A percentile compares a stretch with the other conserved stretches of the same genome.
phyloP scores from a whole-genome alignment of 2,329 filamentous ascomycete species.

The Furcasterigmium sp. region DNA sequence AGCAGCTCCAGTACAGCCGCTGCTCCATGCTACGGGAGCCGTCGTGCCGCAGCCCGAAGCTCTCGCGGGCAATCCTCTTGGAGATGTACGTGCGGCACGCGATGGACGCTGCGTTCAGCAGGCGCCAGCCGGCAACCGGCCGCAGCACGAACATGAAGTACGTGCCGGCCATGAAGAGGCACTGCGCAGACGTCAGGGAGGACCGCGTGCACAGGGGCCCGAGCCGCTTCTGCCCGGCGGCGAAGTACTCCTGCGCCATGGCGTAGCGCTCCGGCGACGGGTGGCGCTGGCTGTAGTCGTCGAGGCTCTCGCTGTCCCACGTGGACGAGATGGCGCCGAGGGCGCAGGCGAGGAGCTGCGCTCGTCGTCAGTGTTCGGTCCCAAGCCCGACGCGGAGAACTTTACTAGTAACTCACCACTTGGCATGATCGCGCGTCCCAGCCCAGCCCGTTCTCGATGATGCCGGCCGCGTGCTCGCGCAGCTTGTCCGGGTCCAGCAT shows the following conservation, averaged over 20 bases:
- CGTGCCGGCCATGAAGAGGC: slow-evolving; percentile 9
- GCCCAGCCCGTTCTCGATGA: slow-evolving; percentile 16
- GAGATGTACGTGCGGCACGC: slow-evolving; percentile 5
- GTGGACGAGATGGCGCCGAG: slow-evolving; percentile 16
- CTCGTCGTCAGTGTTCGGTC: not conserved
- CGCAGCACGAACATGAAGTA: slow-evolving; percentile 11
- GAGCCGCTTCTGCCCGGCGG: slow-evolving; percentile 7
- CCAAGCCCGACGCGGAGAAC: no score
- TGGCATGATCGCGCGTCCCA: slow-evolving; percentile 6
- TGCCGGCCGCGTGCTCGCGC: slow-evolving; percentile 13
- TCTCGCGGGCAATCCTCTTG: slow-evolving; percentile 3
- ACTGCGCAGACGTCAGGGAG: slow-evolving; percentile 10
- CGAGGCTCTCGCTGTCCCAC: not conserved
- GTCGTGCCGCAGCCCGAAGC: not conserved
- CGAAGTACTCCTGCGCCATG: slow-evolving; percentile 7
- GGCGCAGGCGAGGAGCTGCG: slow-evolving; percentile 23
- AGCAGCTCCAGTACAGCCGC: slow-evolving; percentile 27
- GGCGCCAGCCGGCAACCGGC: slow-evolving; percentile 10
- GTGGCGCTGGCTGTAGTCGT: no score
- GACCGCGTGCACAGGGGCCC: slow-evolving; percentile 8
- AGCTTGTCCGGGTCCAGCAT: slow-evolving; percentile 16
- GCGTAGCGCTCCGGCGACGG: not conserved
- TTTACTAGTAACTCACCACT: slow-evolving; percentile 6
- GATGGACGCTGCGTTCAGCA: slow-evolving; percentile 6
- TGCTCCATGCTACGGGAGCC: slow-evolving; percentile 17